Evolutionary conservation across 106 monocot genomes (phyloP), one percentile per base, ranked within the genome.

Genomic region (Amphibolis antarctica): DNA sequence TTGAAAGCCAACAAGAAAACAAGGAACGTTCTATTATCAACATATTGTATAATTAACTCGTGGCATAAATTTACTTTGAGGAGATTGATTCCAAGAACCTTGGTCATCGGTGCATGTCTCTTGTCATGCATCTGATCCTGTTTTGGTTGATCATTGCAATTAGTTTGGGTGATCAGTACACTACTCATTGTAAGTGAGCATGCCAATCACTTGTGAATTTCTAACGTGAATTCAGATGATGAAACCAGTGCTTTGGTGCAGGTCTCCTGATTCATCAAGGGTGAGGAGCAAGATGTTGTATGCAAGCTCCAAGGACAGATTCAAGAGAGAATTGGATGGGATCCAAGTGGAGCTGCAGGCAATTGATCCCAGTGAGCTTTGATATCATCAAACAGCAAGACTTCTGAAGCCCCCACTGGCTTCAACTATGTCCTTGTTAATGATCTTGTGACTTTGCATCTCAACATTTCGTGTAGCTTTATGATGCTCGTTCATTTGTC

Each of bases 211-310:
- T 36, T 36, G 36, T 23, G 21, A 53, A 53, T 21, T 53, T 7
- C 20, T 10, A 53, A 53, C 1, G 53, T 53, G 22, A 1, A 0
- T 53, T 25, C 11, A 11, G 4, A 11, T 25, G 27, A 15, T 14
- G 26, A 11, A 29, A 12, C 6, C 14, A 56, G 23, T 14, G 7
- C 42, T 60, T 42, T 10, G 44, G 42, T 4, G n/a, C 42, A 55
- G 67, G 67, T 18, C 67, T 42, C 67, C 44, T 42, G 67, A 67
- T 67, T n/a, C 53, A 21, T 53, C 63, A 45, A 72, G 55, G 71
- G 71, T 56, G 64, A 64, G 63, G 71, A 72, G 71, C 29, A 72
- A 72, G 64, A 72, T 72, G 64, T 15, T 72, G 64, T 55, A 72
- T 29, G 71, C 71, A 28, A 72, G 71, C 53, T 72, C 71, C 27